Conservation (phyloP, 2,329 filamentous ascomycete genomes). For the Cercospora beticola region DNA sequence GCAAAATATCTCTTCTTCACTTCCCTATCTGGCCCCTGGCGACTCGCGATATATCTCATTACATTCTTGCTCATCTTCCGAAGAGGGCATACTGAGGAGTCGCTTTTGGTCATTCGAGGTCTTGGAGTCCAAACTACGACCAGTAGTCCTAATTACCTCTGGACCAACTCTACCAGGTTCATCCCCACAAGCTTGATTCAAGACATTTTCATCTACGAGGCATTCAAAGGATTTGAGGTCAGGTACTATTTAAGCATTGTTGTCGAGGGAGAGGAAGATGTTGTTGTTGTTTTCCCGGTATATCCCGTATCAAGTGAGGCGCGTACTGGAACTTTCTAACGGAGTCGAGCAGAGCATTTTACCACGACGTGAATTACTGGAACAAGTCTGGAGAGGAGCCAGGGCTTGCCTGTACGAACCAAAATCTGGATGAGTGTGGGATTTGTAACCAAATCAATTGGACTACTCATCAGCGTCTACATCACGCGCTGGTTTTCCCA, state of each 20-base stretch:
- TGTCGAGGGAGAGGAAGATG: constrained; percentile 80
- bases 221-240: constrained; percentile 88
- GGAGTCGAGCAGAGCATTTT: constrained; percentile 56
- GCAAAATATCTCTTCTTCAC: constrained; percentile 28
- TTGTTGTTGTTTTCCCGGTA: constrained; percentile 92
- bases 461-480: constrained; percentile 21
- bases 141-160: constrained; percentile 66
- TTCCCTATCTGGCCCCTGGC: constrained; percentile 37
- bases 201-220: constrained; percentile 93
- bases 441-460: background rate
- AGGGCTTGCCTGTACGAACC: constrained; percentile 78
- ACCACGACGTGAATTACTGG: constrained; percentile 71
- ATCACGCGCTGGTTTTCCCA: constrained; percentile 12
- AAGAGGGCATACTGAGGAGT: constrained; percentile 62
- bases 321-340: constrained; percentile 8
- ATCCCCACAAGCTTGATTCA: constrained; percentile 91
- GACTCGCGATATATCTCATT: constrained; percentile 40
- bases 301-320: constrained; percentile 27
- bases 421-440: constrained; percentile 42
- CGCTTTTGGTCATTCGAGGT: constrained; percentile 80
- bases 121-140: constrained; percentile 87
- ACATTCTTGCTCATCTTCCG: constrained; percentile 30
- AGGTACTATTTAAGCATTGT: constrained; percentile 86
- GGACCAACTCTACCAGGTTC: constrained; percentile 63
- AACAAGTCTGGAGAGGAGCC: constrained; percentile 86